Evolutionary conservation across 257 asterid species (phyloP).

Genomic region (Forsythia suspensa): DNA sequence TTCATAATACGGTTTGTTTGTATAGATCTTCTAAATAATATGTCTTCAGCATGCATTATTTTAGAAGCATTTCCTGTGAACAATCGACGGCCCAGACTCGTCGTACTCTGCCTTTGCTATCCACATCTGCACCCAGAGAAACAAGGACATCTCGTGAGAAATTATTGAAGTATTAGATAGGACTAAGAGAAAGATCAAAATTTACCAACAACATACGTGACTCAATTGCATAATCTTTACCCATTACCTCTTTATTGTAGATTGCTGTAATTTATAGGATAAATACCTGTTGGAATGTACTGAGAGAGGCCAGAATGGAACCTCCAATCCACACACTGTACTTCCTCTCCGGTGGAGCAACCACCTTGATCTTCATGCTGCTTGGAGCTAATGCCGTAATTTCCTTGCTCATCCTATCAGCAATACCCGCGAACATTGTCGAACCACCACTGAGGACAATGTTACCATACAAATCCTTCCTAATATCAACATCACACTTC

Average conservation of each 20-base stretch:
- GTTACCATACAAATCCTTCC: conserved; percentile 77
- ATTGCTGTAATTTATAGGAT: too few relatives aligned
- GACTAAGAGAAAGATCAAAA: too few relatives aligned
- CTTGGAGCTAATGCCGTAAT: conserved; percentile 78
- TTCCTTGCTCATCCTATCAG: conserved; percentile 87
- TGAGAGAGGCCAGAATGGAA: conserved; percentile 80
- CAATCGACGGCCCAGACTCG: conserved; percentile 60
- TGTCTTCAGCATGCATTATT: neutral
- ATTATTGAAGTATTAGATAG: neutral
- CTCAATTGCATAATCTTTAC: too few relatives aligned
- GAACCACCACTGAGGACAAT: conserved; percentile 85
- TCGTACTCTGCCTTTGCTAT: conserved; percentile 56
- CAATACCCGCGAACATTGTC: conserved; percentile 77
- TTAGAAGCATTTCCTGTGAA: conserved; percentile 42
- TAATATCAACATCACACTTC: conserved; percentile 84
- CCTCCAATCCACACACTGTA: conserved; percentile 92
- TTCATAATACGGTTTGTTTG: neutral
- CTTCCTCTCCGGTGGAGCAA: conserved; percentile 87
- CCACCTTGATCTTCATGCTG: conserved; percentile 87
- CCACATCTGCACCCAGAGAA: neutral
- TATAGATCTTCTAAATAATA: conserved; percentile 21
- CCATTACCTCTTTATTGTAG: too few relatives aligned
- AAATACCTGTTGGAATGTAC: conserved; percentile 88
- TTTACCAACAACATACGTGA: too few relatives aligned
- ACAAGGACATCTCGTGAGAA: neutral